Evolutionary conservation across 129 eudicot genomes (phyloP), one percentile per base, ranked within the genome.

Genomic region (Flaveria sonorensis): DNA sequence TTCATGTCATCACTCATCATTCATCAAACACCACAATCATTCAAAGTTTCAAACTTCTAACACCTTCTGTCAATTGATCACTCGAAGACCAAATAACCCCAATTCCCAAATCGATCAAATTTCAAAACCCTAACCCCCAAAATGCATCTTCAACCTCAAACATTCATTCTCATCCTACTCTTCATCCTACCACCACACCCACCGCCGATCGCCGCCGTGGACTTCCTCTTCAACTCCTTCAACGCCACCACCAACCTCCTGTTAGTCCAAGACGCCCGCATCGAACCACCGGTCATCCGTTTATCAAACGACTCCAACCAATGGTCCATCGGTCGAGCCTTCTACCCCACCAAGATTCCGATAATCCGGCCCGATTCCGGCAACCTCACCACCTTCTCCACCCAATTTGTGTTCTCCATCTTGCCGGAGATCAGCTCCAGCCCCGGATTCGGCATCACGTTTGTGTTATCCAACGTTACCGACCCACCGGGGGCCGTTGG

Each of bases 361-460:
- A 84, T 75, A 71, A 67, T 84, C 77, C 67, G 77, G 8, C 51
- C 68, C 9, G 66, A 67, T 2, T 79, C 89, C 51, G 71, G 82
- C 65, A 60, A 16, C 48, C 20, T 77, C 2, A 75, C 92, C 28
- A 61, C 83, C 14, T 91, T 91, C 67, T 83, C 94, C 0, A 91
- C 90, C 23, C 93, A 87, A 57, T 91, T 88, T 74, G 77, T 91
- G 40, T 91, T 88, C 82, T 88, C 92, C 0, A 67, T 91, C 12
- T 71, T 88, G 11, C 94, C 94, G 13, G 82, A 91, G 16, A 80
- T 73, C 18, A 47, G 65, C 47, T 56, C 88, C 14, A 85, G 87
- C n/a, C 94, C 97, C 3, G 92, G 94, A 8, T 88, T 87, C 51
- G 97, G 92, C 45, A 77, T 91, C 46, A 83, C 88, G 6, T 91